Percentiles rank a stretch among this genome's conserved stretches.
These are phyloP conservation scores for Solanum hybrid DNA, from an alignment of 305 asterid genomes.

Conservation along the genomic window DNA sequence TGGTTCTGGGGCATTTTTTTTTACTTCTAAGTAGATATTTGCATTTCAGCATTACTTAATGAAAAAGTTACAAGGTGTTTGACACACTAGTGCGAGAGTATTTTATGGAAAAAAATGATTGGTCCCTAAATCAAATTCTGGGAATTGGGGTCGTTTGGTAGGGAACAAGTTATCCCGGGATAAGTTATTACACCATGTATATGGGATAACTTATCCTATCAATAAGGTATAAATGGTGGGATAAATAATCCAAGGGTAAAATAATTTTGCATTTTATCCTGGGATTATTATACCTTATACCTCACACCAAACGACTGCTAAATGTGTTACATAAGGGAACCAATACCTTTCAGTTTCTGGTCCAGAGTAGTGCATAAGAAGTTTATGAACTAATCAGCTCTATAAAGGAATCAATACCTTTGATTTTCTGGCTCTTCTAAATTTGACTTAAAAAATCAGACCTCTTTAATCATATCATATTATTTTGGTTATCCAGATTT, in stretches of 20 bases:
- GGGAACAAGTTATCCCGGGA: background rate
- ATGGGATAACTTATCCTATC: background rate
- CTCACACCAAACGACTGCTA: background rate
- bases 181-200: background rate
- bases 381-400: background rate
- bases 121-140: background rate
- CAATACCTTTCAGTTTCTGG: background rate
- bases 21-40: background rate
- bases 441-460: background rate
- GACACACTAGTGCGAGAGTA: background rate
- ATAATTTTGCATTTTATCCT: background rate
- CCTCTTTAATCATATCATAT: background rate
- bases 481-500: slow-evolving; percentile 23
- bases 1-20: background rate
- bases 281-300: background rate
- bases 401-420: background rate
- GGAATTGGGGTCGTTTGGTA: background rate
- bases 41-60: background rate
- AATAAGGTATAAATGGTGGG: background rate
- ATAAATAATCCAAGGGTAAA: background rate
- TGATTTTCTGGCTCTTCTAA: background rate
- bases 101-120: background rate
- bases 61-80: background rate
- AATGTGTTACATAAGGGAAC: background rate
- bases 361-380: background rate